Conservation (phyloP, 148 eudicot genomes). For the Rhododendron molle region DNA sequence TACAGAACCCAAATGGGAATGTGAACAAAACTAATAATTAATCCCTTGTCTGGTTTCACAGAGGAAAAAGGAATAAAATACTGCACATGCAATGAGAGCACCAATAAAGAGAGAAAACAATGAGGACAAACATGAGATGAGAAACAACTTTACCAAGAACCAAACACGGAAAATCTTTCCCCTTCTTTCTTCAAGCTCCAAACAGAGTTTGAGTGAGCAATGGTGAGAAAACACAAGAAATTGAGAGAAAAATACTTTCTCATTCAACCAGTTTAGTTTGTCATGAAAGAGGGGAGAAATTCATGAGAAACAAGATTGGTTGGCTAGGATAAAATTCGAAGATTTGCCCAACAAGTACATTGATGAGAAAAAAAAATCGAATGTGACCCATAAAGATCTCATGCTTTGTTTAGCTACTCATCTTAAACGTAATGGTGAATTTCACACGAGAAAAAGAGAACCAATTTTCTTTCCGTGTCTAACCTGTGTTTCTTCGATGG, state of each 20-base stretch:
- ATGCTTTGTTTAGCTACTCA: neutral
- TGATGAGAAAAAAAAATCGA: neutral
- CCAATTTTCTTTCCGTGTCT: neutral
- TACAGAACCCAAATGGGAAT: neutral
- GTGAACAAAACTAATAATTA: neutral
- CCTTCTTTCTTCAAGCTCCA: neutral
- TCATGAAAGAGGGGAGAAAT: neutral
- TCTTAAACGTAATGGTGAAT: neutral
- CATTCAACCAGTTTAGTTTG: neutral
- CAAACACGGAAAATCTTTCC: neutral
- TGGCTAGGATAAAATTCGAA: neutral
- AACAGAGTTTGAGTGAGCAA: neutral
- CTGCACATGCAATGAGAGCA: neutral
- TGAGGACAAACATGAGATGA: neutral
- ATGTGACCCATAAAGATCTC: neutral
- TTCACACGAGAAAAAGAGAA: neutral
- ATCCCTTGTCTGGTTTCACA: neutral
- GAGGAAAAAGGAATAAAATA: neutral
- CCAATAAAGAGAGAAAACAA: neutral
- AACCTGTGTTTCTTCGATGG: neutral
- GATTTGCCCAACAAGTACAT: neutral
- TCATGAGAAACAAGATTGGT: neutral
- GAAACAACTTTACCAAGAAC: neutral
- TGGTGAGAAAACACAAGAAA: neutral
- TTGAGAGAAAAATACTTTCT: neutral